Percentiles rank a stretch among this genome's conserved stretches.
Conservation (phyloP, 495 filamentous ascomycete species). For the Aspergillus bridgeri region DNA sequence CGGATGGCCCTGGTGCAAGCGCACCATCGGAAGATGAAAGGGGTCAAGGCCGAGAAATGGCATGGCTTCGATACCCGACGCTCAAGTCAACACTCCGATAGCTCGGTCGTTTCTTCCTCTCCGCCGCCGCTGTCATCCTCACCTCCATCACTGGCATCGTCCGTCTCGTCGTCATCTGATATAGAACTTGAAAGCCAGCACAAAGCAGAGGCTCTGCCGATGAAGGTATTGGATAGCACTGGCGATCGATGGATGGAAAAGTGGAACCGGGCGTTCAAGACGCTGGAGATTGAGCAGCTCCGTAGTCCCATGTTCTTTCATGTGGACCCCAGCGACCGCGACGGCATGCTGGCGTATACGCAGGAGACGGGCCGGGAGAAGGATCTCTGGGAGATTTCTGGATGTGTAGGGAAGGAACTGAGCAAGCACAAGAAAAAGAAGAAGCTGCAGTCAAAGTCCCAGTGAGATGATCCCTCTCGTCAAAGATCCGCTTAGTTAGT, state of each 20-base stretch:
- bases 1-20: constrained; percentile 42
- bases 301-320: constrained; percentile 69
- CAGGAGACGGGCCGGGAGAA: constrained; percentile 45
- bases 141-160: constrained; percentile 23
- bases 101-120: constrained; percentile 7
- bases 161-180: constrained; percentile 22
- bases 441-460: constrained; percentile 28
- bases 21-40: constrained; percentile 24
- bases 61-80: constrained; percentile 17
- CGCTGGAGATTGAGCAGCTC: constrained; percentile 55
- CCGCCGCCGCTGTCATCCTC: constrained; percentile 34
- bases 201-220: constrained; percentile 16
- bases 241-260: constrained; percentile 51
- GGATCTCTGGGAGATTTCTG: constrained; percentile 55
- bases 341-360: constrained; percentile 59
- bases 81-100: constrained; percentile 10
- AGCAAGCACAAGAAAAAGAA: constrained; percentile 62
- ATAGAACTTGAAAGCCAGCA: background rate
- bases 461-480: background rate
- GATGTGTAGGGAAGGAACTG: constrained; percentile 60
- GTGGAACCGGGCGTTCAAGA: constrained; percentile 55
- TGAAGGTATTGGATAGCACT: constrained; percentile 51
- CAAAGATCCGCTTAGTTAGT: background rate
- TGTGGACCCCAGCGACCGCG: constrained; percentile 60
- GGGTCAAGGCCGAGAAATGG: constrained; percentile 32